Conservation (phyloP, 2,329 filamentous ascomycete species). For the Corinectria fuckeliana region DNA sequence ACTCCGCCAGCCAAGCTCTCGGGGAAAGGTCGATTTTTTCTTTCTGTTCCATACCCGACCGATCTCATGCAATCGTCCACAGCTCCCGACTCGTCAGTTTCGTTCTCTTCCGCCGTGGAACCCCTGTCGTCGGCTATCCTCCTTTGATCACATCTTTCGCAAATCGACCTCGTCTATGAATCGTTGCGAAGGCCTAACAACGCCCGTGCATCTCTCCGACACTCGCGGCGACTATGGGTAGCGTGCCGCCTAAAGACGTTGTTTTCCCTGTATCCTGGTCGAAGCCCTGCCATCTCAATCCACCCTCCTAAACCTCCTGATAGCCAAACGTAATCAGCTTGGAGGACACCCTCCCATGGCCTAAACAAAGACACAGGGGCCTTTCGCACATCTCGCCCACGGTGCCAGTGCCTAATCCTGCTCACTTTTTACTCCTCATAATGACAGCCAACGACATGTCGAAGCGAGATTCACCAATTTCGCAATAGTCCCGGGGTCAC, state of each 20-base stretch:
- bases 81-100: constrained; percentile 11
- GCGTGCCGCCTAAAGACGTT: not conserved
- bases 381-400: constrained; percentile 11
- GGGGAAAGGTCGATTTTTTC: constrained; percentile 25
- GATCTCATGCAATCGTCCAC: constrained; percentile 31
- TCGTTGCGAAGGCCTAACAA: constrained; percentile 9
- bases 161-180: constrained; percentile 30
- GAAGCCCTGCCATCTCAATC: constrained; percentile 2
- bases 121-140: constrained; percentile 13
- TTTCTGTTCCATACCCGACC: constrained; percentile 28
- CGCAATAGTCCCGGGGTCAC: constrained; percentile 3
- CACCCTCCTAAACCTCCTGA: constrained; percentile 2
- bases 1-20: constrained; percentile 23
- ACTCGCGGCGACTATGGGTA: constrained; percentile 15
- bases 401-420: not conserved
- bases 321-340: constrained; percentile 12
- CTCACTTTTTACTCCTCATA: constrained; percentile 9
- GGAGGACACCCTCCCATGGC: constrained; percentile 13
- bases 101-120: constrained; percentile 14
- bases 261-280: constrained; percentile 2
- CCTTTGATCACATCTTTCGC: constrained; percentile 31
- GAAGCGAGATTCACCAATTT: constrained; percentile 15
- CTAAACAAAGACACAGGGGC: constrained; percentile 22
- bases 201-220: constrained; percentile 11
- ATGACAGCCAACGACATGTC: constrained; percentile 1